Evolutionary conservation across 164 flowering plant genomes (phyloP).

Genomic region (Brasenia schreberi): DNA sequence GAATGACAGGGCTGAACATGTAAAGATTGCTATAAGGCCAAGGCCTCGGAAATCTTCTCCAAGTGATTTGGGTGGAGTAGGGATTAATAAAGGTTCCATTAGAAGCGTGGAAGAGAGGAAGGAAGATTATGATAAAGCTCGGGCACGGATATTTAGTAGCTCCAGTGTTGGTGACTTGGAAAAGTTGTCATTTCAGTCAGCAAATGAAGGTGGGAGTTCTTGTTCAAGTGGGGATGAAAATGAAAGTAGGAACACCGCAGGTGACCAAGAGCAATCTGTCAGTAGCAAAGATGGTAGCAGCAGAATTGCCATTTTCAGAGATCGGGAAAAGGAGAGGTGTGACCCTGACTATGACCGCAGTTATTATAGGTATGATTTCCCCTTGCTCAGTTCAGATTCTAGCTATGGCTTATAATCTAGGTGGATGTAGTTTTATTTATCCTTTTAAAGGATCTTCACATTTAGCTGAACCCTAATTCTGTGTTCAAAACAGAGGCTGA

Average conservation of each 20-base stretch:
- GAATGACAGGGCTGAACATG: slow-evolving; percentile 38
- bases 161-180: slow-evolving; percentile 21
- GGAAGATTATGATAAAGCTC: slow-evolving; percentile 86
- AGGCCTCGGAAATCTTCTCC: slow-evolving; percentile 28
- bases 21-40: slow-evolving; percentile 56
- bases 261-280: slow-evolving; percentile 30
- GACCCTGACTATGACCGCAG: slow-evolving; percentile 97
- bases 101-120: slow-evolving; percentile 89
- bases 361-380: slow-evolving; percentile 53
- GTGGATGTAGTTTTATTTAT: neutral
- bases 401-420: no score
- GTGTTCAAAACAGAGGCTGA: no score
- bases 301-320: slow-evolving; percentile 83
- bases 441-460: neutral
- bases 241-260: slow-evolving; percentile 21
- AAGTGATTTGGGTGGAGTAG: slow-evolving; percentile 28
- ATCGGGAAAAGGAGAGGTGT: slow-evolving; percentile 77
- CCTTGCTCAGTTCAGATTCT: neutral
- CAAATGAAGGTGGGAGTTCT: slow-evolving; percentile 23
- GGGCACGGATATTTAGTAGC: slow-evolving; percentile 81
- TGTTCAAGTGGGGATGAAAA: slow-evolving; percentile 30
- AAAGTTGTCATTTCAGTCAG: slow-evolving; percentile 16
- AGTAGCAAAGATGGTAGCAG: slow-evolving; percentile 27
- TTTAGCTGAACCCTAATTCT: no score
- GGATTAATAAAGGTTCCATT: slow-evolving; percentile 26